Base-by-base conservation (phyloP, 768 basidiomycete species). In the Tremella fuciformis region DNA sequence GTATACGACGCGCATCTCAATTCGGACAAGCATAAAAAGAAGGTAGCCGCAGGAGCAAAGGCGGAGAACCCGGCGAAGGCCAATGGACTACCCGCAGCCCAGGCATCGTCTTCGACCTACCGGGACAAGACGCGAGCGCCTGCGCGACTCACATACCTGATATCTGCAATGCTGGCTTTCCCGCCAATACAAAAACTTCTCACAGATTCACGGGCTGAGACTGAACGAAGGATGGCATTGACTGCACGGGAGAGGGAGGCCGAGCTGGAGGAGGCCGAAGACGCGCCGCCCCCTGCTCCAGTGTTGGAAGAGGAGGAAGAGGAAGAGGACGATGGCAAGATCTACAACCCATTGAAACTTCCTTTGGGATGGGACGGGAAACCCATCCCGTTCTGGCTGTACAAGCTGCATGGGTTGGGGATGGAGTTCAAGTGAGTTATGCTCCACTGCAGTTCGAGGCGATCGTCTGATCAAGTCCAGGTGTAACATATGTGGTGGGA, bases 371-470 rank as follows among this genome's bases (percentile, higher is more conserved):
- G 92, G 92, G 96, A 99, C 71, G 93, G 94, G 29, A 98, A 98
- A 74, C 96, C 96, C 18, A 99, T 99, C 70, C 96, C 96, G 34
- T 67, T 53, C 53, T 72, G 70, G 67, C 68, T 99, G 54, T 99
- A 93, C 80, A 98, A 98, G 78, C 80, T 99, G 38, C 96, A 99
- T 73, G 96, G 96, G 8, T 82, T 98, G 38, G 96, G 96, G n/a
- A 92, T 96, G 25, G 91, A 94, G 77, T 99, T 97, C 76, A 84
- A 86, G 96, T 68, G 94, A 98, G 80, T 94, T 99, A 67, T 98
- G 94, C 74, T 92, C 90, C 29, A 34, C 40, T 37, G 16, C 24
- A 13, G 9, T 26, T 21, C 42, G n/a, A 26, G 41, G 2, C 18
- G 41, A 25, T n/a, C n/a, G n/a, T 21, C 26, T 24, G 54, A 34